Percentiles rank a stretch among this genome's conserved stretches.
phyloP scores from a whole-genome alignment of 345 rosid genomes.

The Brassica carinata region DNA sequence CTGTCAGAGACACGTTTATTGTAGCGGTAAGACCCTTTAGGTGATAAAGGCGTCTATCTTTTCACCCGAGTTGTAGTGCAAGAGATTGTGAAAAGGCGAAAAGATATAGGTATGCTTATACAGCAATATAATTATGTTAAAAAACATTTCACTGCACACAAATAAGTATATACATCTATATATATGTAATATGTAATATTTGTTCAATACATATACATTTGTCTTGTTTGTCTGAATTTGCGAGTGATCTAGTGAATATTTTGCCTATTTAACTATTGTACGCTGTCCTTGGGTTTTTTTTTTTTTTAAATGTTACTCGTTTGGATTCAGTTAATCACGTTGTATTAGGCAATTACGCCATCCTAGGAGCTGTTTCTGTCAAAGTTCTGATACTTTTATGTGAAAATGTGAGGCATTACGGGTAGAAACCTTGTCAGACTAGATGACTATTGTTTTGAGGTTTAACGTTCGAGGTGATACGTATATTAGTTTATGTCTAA shows the following conservation, averaged over 20 bases:
- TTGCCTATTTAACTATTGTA: not conserved
- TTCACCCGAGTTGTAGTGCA: not conserved
- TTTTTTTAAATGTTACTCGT: too few species aligned
- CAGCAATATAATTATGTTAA: not conserved
- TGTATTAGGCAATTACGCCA: too few species aligned
- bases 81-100: not conserved
- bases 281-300: not conserved
- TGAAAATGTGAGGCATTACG: not conserved
- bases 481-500: too few species aligned
- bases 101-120: not conserved
- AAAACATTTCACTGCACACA: not conserved
- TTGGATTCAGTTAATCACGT: too few species aligned
- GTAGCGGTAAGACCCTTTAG: not conserved
- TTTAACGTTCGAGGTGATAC: too few species aligned
- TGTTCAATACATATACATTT: not conserved
- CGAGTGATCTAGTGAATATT: too few species aligned
- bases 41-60: not conserved
- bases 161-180: not conserved
- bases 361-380: not conserved
- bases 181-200: not conserved
- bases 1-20: conserved; percentile 4
- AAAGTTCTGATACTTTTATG: not conserved
- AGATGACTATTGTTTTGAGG: not conserved
- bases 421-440: not conserved
- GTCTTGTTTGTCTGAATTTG: not conserved